phyloP scores from a whole-genome alignment of 1,284 basidiomycete genomes.

The Inonotus obliquus region DNA sequence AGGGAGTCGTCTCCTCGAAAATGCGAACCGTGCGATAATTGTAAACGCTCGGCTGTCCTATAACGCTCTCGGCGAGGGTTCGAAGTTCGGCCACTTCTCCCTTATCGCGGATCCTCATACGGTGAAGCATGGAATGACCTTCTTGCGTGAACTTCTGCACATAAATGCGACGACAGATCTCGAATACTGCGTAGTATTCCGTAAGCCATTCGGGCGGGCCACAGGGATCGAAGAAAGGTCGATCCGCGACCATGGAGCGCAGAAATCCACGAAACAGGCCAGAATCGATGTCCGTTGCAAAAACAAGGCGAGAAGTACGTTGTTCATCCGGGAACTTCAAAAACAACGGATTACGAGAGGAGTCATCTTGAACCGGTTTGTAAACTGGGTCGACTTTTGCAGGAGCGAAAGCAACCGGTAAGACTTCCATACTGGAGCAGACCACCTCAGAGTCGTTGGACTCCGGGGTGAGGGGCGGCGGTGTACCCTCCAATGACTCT shows the following conservation, averaged over 20 bases:
- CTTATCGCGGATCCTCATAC: neutral
- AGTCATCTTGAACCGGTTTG: neutral
- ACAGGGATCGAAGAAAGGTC: neutral
- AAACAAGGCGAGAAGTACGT: neutral
- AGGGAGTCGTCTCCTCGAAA: constrained; percentile 3
- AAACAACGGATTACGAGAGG: neutral
- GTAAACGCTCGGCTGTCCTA: neutral
- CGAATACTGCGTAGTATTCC: constrained; percentile 1
- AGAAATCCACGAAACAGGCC: constrained; percentile 1
- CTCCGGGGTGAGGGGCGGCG: neutral
- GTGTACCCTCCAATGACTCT: constrained; percentile 25
- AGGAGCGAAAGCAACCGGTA: neutral
- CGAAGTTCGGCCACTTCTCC: neutral
- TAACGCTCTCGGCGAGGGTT: neutral
- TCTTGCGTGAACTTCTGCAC: neutral
- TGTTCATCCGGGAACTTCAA: neutral
- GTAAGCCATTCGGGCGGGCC: neutral
- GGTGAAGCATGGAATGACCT: neutral
- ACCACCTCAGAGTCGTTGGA: neutral
- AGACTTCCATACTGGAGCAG: neutral
- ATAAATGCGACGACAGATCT: neutral
- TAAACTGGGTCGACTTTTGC: neutral
- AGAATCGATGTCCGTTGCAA: neutral
- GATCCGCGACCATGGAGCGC: neutral
- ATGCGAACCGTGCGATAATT: neutral